These are phyloP conservation scores for Pseudozyma sp. DNA, from an alignment of 1,284 basidiomycete genomes.

Conservation along the genomic window DNA sequence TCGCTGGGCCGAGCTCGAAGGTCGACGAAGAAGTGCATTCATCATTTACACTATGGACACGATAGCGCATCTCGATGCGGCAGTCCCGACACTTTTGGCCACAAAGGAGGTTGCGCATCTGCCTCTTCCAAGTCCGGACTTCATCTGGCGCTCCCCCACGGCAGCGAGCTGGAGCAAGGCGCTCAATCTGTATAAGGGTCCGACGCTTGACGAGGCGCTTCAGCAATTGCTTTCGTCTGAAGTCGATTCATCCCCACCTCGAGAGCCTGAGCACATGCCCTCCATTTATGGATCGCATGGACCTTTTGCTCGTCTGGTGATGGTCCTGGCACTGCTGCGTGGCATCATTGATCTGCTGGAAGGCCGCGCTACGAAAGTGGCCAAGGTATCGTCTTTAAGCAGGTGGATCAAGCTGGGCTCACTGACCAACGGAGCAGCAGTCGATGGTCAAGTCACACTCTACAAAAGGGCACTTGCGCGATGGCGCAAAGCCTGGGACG, in stretches of 20 bases:
- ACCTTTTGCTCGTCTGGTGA: slow-evolving; percentile 57
- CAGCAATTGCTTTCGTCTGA: slow-evolving; percentile 42
- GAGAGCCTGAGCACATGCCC: slow-evolving; percentile 6
- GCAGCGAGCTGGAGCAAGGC: slow-evolving; percentile 42
- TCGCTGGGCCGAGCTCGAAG: slow-evolving; percentile 59
- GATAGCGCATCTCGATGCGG: slow-evolving; percentile 54
- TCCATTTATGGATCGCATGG: slow-evolving; percentile 54
- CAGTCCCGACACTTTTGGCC: slow-evolving; percentile 39
- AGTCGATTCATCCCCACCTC: slow-evolving; percentile 10
- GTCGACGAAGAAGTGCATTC: slow-evolving; percentile 54
- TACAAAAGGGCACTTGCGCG: slow-evolving; percentile 54
- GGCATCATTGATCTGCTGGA: slow-evolving; percentile 62
- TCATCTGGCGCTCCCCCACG: slow-evolving; percentile 53
- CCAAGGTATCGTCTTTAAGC: slow-evolving; percentile 43
- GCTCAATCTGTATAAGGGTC: slow-evolving; percentile 34
- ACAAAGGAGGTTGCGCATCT: slow-evolving; percentile 55
- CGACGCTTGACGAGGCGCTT: slow-evolving; percentile 55
- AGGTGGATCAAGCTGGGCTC: slow-evolving; percentile 35
- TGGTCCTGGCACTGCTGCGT: slow-evolving; percentile 58
- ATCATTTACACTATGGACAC: slow-evolving; percentile 58
- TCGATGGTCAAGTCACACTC: slow-evolving; percentile 33
- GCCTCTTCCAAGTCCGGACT: slow-evolving; percentile 57
- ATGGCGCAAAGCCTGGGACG: slow-evolving; percentile 61
- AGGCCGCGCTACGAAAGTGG: slow-evolving; percentile 38
- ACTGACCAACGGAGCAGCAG: slow-evolving; percentile 6